Evolutionary conservation across 108 stramenopile species (phyloP).

Genomic region (Cyclotella cryptica): DNA sequence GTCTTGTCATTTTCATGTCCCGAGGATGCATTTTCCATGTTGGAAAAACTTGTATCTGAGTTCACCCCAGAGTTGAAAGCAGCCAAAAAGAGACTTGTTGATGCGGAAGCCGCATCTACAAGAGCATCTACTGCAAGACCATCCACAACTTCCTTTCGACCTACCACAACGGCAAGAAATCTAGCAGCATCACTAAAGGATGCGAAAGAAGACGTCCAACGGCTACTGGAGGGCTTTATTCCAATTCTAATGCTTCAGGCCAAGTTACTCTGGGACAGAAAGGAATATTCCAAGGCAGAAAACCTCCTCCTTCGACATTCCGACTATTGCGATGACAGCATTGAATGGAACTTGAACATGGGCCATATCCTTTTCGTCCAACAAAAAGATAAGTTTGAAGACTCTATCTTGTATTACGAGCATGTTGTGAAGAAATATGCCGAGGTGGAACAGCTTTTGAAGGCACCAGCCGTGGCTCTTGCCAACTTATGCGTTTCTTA

Average conservation of each 20-base stretch:
- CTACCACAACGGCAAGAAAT: slow-evolving; percentile 12
- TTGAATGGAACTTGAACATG: slow-evolving; percentile 84
- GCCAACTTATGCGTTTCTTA: slow-evolving; percentile 92
- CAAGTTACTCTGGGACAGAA: slow-evolving; percentile 86
- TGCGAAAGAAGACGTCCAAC: slow-evolving; percentile 68
- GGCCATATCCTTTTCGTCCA: slow-evolving; percentile 91
- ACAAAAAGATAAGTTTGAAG: slow-evolving; percentile 69
- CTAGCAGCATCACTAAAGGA: neutral
- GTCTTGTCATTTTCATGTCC: slow-evolving; percentile 79
- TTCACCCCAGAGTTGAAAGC: slow-evolving; percentile 52
- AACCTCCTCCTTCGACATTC: slow-evolving; percentile 73
- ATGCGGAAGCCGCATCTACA: slow-evolving; percentile 12
- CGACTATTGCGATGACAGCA: slow-evolving; percentile 84
- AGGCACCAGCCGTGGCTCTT: slow-evolving; percentile 84
- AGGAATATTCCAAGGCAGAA: slow-evolving; percentile 85
- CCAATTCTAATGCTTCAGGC: slow-evolving; percentile 82
- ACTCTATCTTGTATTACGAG: slow-evolving; percentile 87
- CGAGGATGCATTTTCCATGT: slow-evolving; percentile 72
- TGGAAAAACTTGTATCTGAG: slow-evolving; percentile 54
- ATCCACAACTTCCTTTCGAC: slow-evolving; percentile 22
- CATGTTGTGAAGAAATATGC: slow-evolving; percentile 56
- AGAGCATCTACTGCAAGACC: slow-evolving; percentile 8
- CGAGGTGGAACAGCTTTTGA: slow-evolving; percentile 55
- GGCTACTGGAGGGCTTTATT: slow-evolving; percentile 73
- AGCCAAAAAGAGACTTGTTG: slow-evolving; percentile 23